Evolutionary conservation across 2,329 filamentous ascomycete genomes (phyloP).

Genomic region (Teratosphaeriaceae sp.): DNA sequence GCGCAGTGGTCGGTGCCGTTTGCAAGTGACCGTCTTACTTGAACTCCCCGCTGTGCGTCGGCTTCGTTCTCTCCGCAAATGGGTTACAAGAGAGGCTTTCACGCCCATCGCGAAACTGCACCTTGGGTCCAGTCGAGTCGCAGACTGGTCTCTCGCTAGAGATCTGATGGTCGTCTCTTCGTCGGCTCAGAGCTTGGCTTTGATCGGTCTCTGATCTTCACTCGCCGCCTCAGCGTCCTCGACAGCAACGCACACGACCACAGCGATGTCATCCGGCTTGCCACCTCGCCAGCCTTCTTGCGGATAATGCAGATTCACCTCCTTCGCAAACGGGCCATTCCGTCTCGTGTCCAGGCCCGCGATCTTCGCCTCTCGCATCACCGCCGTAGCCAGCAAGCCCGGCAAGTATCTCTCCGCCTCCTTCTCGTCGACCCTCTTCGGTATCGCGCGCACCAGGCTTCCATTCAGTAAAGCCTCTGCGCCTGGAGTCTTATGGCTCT

Average conservation of each 20-base stretch:
- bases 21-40: too few relatives aligned
- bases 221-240: slow-evolving; percentile 44
- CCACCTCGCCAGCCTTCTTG: slow-evolving; percentile 83
- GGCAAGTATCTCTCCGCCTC: slow-evolving; percentile 56
- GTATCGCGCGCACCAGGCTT: slow-evolving; percentile 16
- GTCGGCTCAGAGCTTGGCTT: slow-evolving; percentile 24
- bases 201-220: slow-evolving; percentile 19
- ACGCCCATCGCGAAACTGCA: too few relatives aligned
- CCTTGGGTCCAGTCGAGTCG: too few relatives aligned
- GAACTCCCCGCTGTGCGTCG: too few relatives aligned
- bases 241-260: slow-evolving; percentile 70
- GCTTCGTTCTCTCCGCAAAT: too few relatives aligned
- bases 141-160: too few relatives aligned
- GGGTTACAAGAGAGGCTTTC: too few relatives aligned
- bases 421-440: slow-evolving; percentile 15
- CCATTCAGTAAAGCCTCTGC: slow-evolving; percentile 26
- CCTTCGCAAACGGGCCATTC: slow-evolving; percentile 90
- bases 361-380: slow-evolving; percentile 74
- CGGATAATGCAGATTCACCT: slow-evolving; percentile 83
- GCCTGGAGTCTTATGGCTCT: slow-evolving; percentile 19
- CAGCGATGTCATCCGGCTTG: slow-evolving; percentile 94
- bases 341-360: slow-evolving; percentile 75
- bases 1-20: too few relatives aligned
- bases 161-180: neutral
- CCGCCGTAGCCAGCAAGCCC: slow-evolving; percentile 67